Evolutionary conservation across 805 yeast species (phyloP).

Genomic region (Pichia pseudocactophila): DNA sequence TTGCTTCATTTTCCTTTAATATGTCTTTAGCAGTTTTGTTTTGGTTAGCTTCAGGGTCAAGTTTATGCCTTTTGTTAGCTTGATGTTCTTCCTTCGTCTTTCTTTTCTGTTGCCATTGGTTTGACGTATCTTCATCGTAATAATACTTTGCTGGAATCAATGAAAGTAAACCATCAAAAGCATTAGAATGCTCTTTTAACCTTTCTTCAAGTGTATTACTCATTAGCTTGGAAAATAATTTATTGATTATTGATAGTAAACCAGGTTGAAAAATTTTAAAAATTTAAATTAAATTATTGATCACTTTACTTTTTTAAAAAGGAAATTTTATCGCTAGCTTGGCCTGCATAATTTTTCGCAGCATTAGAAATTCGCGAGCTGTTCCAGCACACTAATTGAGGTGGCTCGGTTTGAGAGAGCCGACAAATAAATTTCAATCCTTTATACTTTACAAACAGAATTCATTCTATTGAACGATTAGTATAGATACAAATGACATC

Average conservation of each 20-base stretch:
- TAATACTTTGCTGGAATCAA: conserved; percentile 91
- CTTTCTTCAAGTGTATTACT: conserved; percentile 45
- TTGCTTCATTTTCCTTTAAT: conserved; percentile 42
- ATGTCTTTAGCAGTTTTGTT: conserved; percentile 52
- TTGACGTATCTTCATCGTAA: conserved; percentile 81
- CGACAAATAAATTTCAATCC: too few species aligned
- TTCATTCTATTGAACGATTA: too few species aligned
- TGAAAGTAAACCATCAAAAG: conserved; percentile 83
- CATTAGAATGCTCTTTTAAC: conserved; percentile 64
- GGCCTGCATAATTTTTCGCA: too few species aligned
- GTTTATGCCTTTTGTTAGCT: conserved; percentile 55
- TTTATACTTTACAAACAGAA: too few species aligned
- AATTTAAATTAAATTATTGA: background rate
- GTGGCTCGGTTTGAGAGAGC: too few species aligned
- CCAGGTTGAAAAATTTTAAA: background rate
- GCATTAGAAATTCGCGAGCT: too few species aligned
- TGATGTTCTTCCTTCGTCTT: conserved; percentile 56
- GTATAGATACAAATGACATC: conserved; percentile 28
- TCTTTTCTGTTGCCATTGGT: conserved; percentile 87
- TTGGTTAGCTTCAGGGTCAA: conserved; percentile 55
- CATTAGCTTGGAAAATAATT: conserved; percentile 5
- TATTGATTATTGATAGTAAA: background rate
- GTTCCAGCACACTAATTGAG: too few species aligned
- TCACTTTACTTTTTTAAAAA: background rate
- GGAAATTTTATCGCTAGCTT: too few species aligned